These are phyloP conservation scores for Diaporthe nobilis DNA, from an alignment of 2,329 filamentous ascomycete species.

Conservation along the genomic window DNA sequence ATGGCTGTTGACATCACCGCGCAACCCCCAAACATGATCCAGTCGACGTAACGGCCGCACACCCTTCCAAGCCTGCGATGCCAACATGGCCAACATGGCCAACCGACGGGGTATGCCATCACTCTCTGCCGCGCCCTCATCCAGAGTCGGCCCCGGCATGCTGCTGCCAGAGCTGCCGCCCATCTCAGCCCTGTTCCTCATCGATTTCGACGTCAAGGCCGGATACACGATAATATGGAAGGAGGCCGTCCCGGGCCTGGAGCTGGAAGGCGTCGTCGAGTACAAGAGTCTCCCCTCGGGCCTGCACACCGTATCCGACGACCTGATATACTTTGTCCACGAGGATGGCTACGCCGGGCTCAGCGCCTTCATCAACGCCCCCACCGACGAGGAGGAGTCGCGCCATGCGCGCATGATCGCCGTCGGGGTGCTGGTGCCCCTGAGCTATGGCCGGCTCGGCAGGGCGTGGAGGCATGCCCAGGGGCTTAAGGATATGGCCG, in stretches of 20 bases:
- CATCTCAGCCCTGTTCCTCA: constrained; percentile 86
- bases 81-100: constrained; percentile 36
- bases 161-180: constrained; percentile 65
- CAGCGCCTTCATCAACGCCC: constrained; percentile 90
- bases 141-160: constrained; percentile 46
- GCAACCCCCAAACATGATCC: constrained; percentile 36
- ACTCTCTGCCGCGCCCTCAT: constrained; percentile 25
- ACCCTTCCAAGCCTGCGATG: constrained; percentile 8
- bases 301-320: constrained; percentile 87
- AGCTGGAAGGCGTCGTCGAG: constrained; percentile 89
- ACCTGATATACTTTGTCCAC: constrained; percentile 95
- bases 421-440: constrained; percentile 87
- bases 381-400: constrained; percentile 80
- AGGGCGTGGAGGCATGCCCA: constrained; percentile 91
- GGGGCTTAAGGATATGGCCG: constrained; percentile 80
- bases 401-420: constrained; percentile 94
- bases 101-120: constrained; percentile 31
- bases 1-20: constrained; percentile 31
- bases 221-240: constrained; percentile 95
- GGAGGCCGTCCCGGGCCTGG: constrained; percentile 76
- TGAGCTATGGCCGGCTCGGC: constrained; percentile 88
- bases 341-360: constrained; percentile 84
- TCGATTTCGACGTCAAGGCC: constrained; percentile 92
- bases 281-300: constrained; percentile 97
- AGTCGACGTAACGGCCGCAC: constrained; percentile 29